Evolutionary conservation across 495 filamentous ascomycete genomes (phyloP), one percentile per base, ranked within the genome.

Genomic region (Hamigera avellanea): DNA sequence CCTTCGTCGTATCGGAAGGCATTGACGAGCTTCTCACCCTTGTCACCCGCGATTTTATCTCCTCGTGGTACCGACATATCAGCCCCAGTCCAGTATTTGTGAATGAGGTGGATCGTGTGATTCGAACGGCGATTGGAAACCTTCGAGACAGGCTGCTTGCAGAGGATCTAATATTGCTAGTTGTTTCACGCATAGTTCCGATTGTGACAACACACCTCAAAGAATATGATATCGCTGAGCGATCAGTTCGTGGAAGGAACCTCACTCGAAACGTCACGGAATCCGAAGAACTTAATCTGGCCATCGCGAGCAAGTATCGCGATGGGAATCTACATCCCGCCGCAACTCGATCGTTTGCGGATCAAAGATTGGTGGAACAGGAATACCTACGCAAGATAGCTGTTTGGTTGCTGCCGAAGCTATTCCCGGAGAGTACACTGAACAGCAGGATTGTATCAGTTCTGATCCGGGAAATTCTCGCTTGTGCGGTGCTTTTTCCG

Each of bases 261-360:
- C 61, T 98, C 42, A 86, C 82, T 42, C 76, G 83, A 25, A 86
- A 80, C 53, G 78, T 99, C 19, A 99, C 93, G 8, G 93, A 99
- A 57, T 93, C 87, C 2, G 88, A 94, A 45, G 93, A 96, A 64
- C 65, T 99, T 41, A 83, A 95, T 58, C 66, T 93, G 43, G 91
- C 91, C 1, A 93, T 96, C 53, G 91, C 91, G 32, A 79, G 70
- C 16, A 96, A 93, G 59, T 99, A 89, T 56, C 78, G 72, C 30
- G 80, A 91, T 52, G 91, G 91, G 23, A 83, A 81, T 41, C 61
- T 99, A 39, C 93, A 99, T 53, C 75, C 85, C 14, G 93, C 91
- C 9, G 87, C 83, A n/a, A 81, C 78, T 5, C 56, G 94, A 41
- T 72, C 79, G 23, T 81, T 81, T 46, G 80, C 83, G 12, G 86